phyloP scores from a whole-genome alignment of 306 rosid species.

The Phaseolus lunatus region DNA sequence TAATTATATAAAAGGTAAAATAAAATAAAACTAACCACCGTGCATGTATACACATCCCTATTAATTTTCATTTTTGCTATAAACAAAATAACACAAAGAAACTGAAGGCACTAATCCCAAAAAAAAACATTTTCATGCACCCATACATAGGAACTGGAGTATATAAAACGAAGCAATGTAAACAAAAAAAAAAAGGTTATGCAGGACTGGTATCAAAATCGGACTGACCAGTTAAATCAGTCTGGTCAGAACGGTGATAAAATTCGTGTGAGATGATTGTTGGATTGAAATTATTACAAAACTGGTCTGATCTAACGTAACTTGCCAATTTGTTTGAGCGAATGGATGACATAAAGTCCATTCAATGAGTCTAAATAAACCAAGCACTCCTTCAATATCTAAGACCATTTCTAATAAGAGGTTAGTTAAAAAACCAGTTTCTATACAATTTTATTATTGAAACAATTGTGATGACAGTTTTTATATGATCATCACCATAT shows the following conservation, averaged over 20 bases:
- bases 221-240: too few species aligned
- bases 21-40: neutral
- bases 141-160: too few species aligned
- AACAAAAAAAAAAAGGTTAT: neutral
- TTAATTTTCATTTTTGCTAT: neutral
- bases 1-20: neutral
- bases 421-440: neutral
- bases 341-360: neutral
- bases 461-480: too few species aligned
- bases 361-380: too few species aligned
- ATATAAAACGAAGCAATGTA: too few species aligned
- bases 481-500: too few species aligned
- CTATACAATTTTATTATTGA: too few species aligned
- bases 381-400: too few species aligned
- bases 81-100: neutral
- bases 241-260: neutral
- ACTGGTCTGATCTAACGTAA: neutral
- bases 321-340: too few species aligned
- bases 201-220: neutral
- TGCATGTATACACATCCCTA: neutral
- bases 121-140: neutral
- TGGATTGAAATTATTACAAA: neutral
- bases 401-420: too few species aligned
- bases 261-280: neutral
- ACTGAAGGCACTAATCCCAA: neutral